Conservation (phyloP, 1,139 yeast genomes). For the Saccharomycopsis crataegensis region DNA sequence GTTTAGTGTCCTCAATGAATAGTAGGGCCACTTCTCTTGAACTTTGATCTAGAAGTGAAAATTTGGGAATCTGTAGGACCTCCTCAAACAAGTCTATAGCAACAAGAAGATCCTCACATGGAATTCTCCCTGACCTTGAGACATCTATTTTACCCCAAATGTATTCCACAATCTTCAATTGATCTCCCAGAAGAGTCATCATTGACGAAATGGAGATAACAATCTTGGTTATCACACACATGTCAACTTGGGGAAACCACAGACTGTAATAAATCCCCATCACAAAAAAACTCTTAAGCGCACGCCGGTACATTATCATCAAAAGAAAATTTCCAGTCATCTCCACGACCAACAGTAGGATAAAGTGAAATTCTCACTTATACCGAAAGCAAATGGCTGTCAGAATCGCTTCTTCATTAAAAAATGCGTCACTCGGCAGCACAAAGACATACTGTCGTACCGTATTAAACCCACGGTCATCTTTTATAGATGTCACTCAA, state of each 20-base stretch:
- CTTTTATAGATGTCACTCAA: background rate
- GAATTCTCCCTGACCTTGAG: background rate
- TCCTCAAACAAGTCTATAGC: conserved; percentile 1
- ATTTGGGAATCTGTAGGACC: background rate
- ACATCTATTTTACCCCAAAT: background rate
- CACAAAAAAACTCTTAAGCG: background rate
- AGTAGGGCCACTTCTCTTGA: conserved; percentile 2
- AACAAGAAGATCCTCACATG: background rate
- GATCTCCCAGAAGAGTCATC: background rate
- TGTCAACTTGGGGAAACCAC: too few species aligned
- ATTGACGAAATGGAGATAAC: too few species aligned
- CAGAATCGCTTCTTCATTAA: background rate
- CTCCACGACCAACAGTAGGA: too few species aligned
- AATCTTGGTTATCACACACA: too few species aligned
- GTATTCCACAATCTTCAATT: background rate
- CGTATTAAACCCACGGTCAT: conserved; percentile 6
- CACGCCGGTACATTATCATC: too few species aligned
- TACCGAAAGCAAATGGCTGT: background rate
- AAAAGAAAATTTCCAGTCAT: too few species aligned
- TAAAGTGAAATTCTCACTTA: too few species aligned
- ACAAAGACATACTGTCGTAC: conserved; percentile 5
- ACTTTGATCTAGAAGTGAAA: background rate
- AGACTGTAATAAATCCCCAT: background rate
- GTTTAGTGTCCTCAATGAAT: conserved; percentile 3
- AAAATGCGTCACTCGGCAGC: background rate